A percentile compares a stretch with the other conserved stretches of the same genome.
Evolutionary conservation across 2,329 filamentous ascomycete species (phyloP).

Genomic region (Colletotrichum melonis): DNA sequence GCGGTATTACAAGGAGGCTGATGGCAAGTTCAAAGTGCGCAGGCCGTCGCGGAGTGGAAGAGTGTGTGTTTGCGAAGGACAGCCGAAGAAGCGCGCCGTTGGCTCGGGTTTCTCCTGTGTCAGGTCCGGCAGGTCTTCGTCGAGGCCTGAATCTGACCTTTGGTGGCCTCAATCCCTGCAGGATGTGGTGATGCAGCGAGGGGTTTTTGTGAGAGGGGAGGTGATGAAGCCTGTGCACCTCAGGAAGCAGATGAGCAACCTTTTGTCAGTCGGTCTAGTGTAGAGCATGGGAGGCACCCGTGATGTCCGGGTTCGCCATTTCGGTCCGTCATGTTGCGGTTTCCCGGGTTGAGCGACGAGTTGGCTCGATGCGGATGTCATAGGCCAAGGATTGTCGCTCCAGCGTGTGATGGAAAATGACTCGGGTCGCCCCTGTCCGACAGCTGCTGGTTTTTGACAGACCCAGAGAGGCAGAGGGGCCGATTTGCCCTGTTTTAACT

Average conservation of each 20-base stretch:
- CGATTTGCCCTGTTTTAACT: conserved; percentile 22
- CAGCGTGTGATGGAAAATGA: conserved; percentile 20
- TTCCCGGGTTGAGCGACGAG: conserved; percentile 16
- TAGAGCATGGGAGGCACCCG: neutral
- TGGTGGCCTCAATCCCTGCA: neutral
- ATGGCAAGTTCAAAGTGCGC: neutral
- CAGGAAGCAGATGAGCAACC: neutral
- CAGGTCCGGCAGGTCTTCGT: conserved; percentile 6
- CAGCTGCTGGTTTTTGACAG: conserved; percentile 4
- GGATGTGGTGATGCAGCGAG: neutral
- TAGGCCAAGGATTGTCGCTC: conserved; percentile 16
- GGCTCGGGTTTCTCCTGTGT: conserved; percentile 22
- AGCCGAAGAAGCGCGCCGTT: conserved; percentile 17
- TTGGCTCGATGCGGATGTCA: conserved; percentile 9
- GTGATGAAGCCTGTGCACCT: neutral
- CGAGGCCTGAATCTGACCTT: neutral
- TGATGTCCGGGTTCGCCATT: conserved; percentile 5
- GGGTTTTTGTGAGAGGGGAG: neutral
- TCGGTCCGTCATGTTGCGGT: neutral
- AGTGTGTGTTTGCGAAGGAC: conserved; percentile 13
- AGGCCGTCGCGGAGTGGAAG: neutral
- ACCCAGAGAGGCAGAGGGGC: neutral
- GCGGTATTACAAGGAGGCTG: conserved; percentile 11
- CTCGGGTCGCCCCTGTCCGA: conserved; percentile 24
- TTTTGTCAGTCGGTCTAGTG: too few relatives aligned